Evolutionary conservation across 441 rosid genomes (phyloP).

Genomic region (Mallotus repandus): DNA sequence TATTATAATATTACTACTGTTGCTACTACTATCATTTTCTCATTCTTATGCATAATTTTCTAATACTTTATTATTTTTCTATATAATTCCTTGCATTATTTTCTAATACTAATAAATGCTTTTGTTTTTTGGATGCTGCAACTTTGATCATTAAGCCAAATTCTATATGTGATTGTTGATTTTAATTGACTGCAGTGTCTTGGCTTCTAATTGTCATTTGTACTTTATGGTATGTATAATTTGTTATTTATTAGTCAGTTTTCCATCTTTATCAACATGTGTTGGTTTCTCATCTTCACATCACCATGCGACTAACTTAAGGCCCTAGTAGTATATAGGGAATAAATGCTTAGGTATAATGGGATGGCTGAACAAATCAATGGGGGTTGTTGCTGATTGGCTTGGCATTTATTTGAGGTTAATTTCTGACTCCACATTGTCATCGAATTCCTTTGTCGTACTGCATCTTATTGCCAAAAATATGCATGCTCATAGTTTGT

Average conservation of each 20-base stretch:
- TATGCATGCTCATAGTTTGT: background rate
- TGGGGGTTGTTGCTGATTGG: slow-evolving; percentile 7
- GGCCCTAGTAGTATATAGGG: background rate
- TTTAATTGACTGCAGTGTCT: background rate
- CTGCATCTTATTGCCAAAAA: background rate
- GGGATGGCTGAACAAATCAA: slow-evolving; percentile 4
- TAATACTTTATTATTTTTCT: background rate
- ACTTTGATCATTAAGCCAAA: background rate
- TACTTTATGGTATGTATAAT: slow-evolving; percentile 1
- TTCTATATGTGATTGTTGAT: slow-evolving; percentile 2
- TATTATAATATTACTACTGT: background rate
- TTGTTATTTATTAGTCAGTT: slow-evolving; percentile 3
- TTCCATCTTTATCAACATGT: background rate
- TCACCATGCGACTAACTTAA: slow-evolving; percentile 5
- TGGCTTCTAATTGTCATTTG: slow-evolving; percentile 13
- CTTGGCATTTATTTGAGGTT: slow-evolving; percentile 12
- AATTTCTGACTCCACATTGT: slow-evolving; percentile 13
- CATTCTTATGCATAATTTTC: background rate
- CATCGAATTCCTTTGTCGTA: background rate
- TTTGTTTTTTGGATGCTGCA: background rate
- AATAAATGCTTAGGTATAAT: slow-evolving; percentile 7
- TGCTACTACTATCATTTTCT: background rate
- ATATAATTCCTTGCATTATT: background rate
- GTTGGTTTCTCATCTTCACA: slow-evolving; percentile 12
- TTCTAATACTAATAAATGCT: background rate